Conservation (phyloP, 2,329 filamentous ascomycete genomes). For the Aspergillus jensenii region DNA sequence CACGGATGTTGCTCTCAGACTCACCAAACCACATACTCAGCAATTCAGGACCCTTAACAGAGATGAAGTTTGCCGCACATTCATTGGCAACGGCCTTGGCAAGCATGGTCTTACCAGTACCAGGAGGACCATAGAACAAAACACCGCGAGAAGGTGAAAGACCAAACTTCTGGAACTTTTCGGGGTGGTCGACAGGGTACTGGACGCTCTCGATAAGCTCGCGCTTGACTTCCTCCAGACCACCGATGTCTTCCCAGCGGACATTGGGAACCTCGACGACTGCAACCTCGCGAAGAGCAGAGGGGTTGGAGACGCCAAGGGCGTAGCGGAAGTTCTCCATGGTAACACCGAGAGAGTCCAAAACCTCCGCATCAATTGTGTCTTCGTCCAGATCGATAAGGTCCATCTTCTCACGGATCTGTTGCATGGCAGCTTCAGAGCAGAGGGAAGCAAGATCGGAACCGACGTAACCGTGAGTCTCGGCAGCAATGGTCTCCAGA, state of each 20-base stretch:
- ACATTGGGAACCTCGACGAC: slow-evolving; percentile 99
- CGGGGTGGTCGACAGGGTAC: slow-evolving; percentile 98
- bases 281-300: slow-evolving; percentile 95
- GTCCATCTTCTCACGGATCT: slow-evolving; percentile 99
- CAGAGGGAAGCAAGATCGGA: slow-evolving; percentile 97
- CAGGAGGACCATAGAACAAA: slow-evolving; percentile 95
- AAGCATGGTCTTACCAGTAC: slow-evolving; percentile 99
- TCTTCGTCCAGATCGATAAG: slow-evolving; percentile 98
- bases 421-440: slow-evolving; percentile 99
- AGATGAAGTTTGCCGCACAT: slow-evolving; percentile 99
- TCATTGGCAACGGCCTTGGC: slow-evolving; percentile 99
- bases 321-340: slow-evolving; percentile 99
- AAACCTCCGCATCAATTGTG: slow-evolving; percentile 96
- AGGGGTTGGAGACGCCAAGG: slow-evolving; percentile 96
- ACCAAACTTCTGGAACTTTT: slow-evolving; percentile 99
- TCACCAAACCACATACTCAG: slow-evolving; percentile 99
- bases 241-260: slow-evolving; percentile 99
- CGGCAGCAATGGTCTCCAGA: slow-evolving; percentile 90
- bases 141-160: slow-evolving; percentile 97
- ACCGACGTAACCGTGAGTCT: slow-evolving; percentile 98
- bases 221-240: slow-evolving; percentile 96
- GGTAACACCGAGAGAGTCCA: slow-evolving; percentile 96
- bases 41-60: slow-evolving; percentile 96
- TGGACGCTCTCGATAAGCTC: slow-evolving; percentile 98
- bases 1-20: slow-evolving; percentile 98